Evolutionary conservation across 768 basidiomycete species (phyloP), one percentile per base, ranked within the genome.

Genomic region (Lentinus brumalis): DNA sequence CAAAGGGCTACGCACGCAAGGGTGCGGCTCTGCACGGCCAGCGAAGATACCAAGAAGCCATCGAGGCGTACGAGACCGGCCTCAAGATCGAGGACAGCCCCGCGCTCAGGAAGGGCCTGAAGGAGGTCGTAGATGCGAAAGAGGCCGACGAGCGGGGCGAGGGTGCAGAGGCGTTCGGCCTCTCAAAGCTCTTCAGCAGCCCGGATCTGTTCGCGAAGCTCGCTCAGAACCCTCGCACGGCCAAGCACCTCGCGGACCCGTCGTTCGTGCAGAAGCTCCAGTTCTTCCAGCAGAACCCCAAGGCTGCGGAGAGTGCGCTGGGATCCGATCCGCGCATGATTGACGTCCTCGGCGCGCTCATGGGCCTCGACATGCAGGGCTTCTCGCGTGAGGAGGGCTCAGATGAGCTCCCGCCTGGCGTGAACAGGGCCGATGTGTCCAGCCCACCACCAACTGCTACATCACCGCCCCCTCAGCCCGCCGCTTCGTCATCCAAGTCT

Each of bases 321-420:
- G 77, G 85, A 62, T 29, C 57, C 5, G 96, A 98, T 75, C 86
- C 96, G 39, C 85, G 96, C 60, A 94, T 97, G 93, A 92, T 94
- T 73, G 89, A 92, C 70, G 94, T 94, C 15, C 79, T 98, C 46
- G 96, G 96, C 61, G 96, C 87, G 11, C 82, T 93, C 58, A 93
- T 98, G 90, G 94, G 94, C 38, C 82, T 98, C 66, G 94, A 98
- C 75, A 84, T 98, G 76, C 87, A 92, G 75, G 93, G 89, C 58
- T 89, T 92, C 73, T 81, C 85, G 53, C 82, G 94, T 57, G 87
- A 89, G 16, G 92, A 93, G 77, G 94, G 91, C 39, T 92, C 92
- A 10, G 82, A 89, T 57, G 92, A 92, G 56, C 75, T 89, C 50
- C 91, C 92, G 8, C 82, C 88, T 9, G 87, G 86, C 46, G 64